Conservation (phyloP, 495 filamentous ascomycete genomes). For the Talaromyces trachyspermus region DNA sequence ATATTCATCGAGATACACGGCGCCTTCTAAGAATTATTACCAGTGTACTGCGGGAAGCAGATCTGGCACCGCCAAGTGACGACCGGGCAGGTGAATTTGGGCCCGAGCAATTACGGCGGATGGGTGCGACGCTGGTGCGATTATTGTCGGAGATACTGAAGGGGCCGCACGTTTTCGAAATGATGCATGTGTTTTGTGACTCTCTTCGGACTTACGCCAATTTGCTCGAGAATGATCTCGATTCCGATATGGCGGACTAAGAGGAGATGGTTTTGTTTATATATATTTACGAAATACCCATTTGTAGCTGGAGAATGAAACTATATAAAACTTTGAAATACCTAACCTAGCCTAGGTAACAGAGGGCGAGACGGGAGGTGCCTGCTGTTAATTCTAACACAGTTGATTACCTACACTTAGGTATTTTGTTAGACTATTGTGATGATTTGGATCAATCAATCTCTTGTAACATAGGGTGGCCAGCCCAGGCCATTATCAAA, state of each 20-base stretch:
- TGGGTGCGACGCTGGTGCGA: constrained; percentile 6
- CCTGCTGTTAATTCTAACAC: too few species aligned
- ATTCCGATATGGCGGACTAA: constrained; percentile 5
- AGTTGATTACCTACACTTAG: too few species aligned
- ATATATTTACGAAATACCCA: constrained; percentile 3
- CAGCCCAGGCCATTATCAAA: neutral
- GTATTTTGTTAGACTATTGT: too few species aligned
- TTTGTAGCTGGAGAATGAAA: neutral
- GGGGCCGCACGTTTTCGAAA: constrained; percentile 4
- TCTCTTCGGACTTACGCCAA: constrained; percentile 2
- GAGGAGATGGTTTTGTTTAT: neutral
- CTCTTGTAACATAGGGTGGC: too few species aligned
- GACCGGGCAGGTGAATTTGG: constrained; percentile 5
- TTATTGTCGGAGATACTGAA: constrained; percentile 7
- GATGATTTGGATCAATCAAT: too few species aligned
- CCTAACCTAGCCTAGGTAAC: too few species aligned
- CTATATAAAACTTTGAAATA: neutral
- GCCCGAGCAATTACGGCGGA: constrained; percentile 5
- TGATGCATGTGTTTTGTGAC: constrained; percentile 7
- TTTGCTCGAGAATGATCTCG: constrained; percentile 9
- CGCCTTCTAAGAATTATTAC: constrained; percentile 4
- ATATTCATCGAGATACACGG: constrained; percentile 6
- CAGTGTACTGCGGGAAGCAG: constrained; percentile 7
- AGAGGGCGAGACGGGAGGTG: too few species aligned
- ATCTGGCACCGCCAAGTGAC: constrained; percentile 3